phyloP scores from a whole-genome alignment of 257 asterid genomes.

The Ehretia macrophylla region DNA sequence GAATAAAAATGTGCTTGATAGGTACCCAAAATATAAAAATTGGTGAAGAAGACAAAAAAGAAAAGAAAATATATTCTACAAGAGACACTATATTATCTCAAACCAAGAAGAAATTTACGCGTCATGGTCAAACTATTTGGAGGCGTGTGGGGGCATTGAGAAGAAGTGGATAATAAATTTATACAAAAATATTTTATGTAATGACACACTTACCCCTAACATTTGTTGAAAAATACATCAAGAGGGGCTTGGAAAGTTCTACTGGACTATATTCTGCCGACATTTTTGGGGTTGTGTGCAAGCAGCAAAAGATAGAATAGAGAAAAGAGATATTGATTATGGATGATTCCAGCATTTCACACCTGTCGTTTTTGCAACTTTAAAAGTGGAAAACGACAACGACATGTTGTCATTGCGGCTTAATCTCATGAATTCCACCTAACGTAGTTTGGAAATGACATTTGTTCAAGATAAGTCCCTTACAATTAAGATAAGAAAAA shows the following conservation, averaged over 20 bases:
- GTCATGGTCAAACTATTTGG: background rate
- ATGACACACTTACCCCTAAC: background rate
- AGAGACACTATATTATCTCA: no score
- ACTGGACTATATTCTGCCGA: slow-evolving; percentile 9
- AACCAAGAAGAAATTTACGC: background rate
- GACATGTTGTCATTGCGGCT: background rate
- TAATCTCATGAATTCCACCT: background rate
- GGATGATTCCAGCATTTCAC: background rate
- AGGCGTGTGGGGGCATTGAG: slow-evolving; percentile 9
- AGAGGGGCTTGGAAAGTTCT: background rate
- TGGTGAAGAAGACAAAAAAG: no score
- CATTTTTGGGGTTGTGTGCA: slow-evolving; percentile 10
- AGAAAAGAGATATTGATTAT: background rate
- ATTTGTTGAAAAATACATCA: background rate
- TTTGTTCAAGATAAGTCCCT: no score
- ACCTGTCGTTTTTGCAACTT: slow-evolving; percentile 10
- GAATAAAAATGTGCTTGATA: background rate
- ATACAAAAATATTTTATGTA: background rate
- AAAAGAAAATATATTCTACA: no score
- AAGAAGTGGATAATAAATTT: background rate
- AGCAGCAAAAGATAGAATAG: background rate
- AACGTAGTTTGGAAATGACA: background rate
- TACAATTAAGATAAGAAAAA: no score
- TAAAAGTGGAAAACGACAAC: background rate
- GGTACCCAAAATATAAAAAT: background rate